Evolutionary conservation across 129 eudicot species (phyloP), one percentile per base, ranked within the genome.

Genomic region (Artemisia tridentata): DNA sequence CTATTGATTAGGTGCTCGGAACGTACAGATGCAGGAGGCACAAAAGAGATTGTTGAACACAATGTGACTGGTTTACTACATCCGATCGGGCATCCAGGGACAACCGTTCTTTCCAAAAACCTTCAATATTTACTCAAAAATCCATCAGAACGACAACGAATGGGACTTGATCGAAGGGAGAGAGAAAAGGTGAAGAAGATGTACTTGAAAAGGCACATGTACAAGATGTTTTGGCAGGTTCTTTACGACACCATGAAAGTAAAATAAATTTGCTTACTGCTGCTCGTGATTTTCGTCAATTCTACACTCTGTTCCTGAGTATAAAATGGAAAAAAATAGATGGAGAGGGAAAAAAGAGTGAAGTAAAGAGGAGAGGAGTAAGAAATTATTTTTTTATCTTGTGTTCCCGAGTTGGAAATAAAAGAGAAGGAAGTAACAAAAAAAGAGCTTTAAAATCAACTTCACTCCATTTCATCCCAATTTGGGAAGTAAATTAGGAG

Each of bases 11-110:
- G 99, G 96, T 95, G 53, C 88, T 95, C 14, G 99, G 99, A 78
- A 95, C n/a, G n/a, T n/a, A n/a, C 99, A 47, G 91, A 90, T 83
- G 85, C 95, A 43, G 97, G 99, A 50, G 99, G 99, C 75, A 95
- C 97, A 23, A 95, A 75, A 69, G 99, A 90, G 83, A 90, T 95
- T 9, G 96, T 90, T 9, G 89, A 90, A 62, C 88, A 90, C 70
- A 95, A 95, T 45, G 84, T 80, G 47, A 95, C 84, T 3, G 97
- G 99, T 51, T 86, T 95, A 45, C 84, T 90, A 16, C 97, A 95
- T 62, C 91, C 97, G 11, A 45, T 85, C 66, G 99, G 99, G 29
- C 91, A 79, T 55, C 80, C 70, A 0, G 99, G 99, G 47, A 75
- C 87, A 11, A 78, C 23, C 27, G 62, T 80, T 52, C 93, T 95